Percentiles rank a stretch among this genome's conserved stretches.
Evolutionary conservation across 768 basidiomycete genomes (phyloP).

Genomic region (Suillus paluster): DNA sequence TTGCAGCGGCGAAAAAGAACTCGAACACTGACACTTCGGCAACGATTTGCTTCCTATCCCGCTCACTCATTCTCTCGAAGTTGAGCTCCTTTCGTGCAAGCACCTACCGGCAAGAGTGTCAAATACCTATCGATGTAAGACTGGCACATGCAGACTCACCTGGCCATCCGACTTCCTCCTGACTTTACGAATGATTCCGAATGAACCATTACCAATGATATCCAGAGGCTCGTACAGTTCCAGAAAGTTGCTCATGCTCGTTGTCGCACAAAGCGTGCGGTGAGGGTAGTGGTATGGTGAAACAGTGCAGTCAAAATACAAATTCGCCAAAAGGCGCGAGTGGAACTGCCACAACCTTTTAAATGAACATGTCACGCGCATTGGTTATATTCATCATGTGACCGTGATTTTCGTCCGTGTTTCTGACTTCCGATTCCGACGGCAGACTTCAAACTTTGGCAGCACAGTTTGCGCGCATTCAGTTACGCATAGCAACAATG

Average conservation of each 20-base stretch:
- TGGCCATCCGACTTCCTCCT: constrained; percentile 80
- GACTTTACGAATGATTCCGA: constrained; percentile 97
- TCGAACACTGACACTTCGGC: constrained; percentile 86
- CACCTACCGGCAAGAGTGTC: constrained; percentile 45
- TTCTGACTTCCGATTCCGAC: neutral
- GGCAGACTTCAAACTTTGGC: too few species aligned
- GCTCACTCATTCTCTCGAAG: constrained; percentile 95
- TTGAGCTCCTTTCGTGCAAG: constrained; percentile 96
- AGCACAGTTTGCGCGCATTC: too few species aligned
- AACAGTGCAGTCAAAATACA: constrained; percentile 23
- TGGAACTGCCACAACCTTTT: constrained; percentile 14
- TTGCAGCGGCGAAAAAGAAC: neutral
- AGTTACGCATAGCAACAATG: too few species aligned
- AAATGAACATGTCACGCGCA: constrained; percentile 31
- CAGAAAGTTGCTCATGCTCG: constrained; percentile 48
- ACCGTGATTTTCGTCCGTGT: constrained; percentile 23
- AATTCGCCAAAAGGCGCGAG: constrained; percentile 20
- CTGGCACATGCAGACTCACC: constrained; percentile 49
- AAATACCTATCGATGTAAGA: neutral
- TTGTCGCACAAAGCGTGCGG: constrained; percentile 13
- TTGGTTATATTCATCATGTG: constrained; percentile 25
- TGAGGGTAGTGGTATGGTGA: neutral
- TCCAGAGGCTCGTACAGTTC: constrained; percentile 88
- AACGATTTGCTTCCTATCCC: constrained; percentile 95
- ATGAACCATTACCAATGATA: constrained; percentile 95